Conservation (phyloP, 306 rosid genomes). For the Corylus americana region DNA sequence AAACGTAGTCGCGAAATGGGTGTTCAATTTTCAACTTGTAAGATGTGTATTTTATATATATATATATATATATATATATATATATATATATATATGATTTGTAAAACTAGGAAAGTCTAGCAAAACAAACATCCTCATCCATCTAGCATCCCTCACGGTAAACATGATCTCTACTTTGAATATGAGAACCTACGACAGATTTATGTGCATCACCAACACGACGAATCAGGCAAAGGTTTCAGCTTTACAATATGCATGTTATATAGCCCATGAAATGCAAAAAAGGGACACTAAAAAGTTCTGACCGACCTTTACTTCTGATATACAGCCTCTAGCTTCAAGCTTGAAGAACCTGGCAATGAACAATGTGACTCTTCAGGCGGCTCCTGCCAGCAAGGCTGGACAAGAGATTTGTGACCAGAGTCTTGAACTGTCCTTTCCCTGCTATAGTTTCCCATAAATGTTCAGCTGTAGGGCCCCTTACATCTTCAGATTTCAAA, state of each 20-base stretch:
- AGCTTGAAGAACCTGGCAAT: slow-evolving; percentile 87
- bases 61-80: neutral
- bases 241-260: slow-evolving; percentile 21
- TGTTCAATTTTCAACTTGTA: slow-evolving; percentile 34
- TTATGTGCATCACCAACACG: slow-evolving; percentile 11
- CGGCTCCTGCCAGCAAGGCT: slow-evolving; percentile 83
- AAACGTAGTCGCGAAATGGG: slow-evolving; percentile 29
- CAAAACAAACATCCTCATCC: slow-evolving; percentile 33
- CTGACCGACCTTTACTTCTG: neutral
- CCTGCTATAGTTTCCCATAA: slow-evolving; percentile 81
- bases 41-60: slow-evolving; percentile 34
- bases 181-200: slow-evolving; percentile 25
- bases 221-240: slow-evolving; percentile 28
- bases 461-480: slow-evolving; percentile 56
- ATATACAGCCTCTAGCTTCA: slow-evolving; percentile 37
- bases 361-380: slow-evolving; percentile 84
- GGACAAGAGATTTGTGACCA: slow-evolving; percentile 78
- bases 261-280: slow-evolving; percentile 15
- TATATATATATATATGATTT: slow-evolving; percentile 19
- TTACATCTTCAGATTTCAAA: slow-evolving; percentile 48
- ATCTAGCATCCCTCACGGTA: slow-evolving; percentile 35
- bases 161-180: slow-evolving; percentile 26
- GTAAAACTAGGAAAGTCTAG: slow-evolving; percentile 37
- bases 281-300: slow-evolving; percentile 13
- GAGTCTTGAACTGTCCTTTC: slow-evolving; percentile 75